A percentile compares a stretch with the other conserved stretches of the same genome.
These are phyloP conservation scores for Sherardia arvensis DNA, from an alignment of 257 asterid genomes.

Conservation along the genomic window DNA sequence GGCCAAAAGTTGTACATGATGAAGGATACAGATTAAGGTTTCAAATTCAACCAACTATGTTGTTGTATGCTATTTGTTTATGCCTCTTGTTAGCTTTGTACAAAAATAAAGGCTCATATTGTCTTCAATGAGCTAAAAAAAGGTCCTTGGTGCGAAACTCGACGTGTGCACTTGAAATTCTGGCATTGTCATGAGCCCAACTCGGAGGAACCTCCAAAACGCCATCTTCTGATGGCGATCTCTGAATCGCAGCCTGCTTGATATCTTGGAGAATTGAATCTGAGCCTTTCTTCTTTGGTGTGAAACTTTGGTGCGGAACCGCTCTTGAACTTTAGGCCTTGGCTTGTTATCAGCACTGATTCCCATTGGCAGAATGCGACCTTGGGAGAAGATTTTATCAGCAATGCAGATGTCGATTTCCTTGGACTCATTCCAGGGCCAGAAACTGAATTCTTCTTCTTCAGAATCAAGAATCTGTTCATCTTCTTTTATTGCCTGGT, in stretches of 20 bases:
- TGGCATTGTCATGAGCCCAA: conserved; percentile 64
- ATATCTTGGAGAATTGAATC: conserved; percentile 23
- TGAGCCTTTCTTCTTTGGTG: conserved; percentile 80
- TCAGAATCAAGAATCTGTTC: conserved; percentile 6
- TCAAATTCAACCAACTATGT: not conserved
- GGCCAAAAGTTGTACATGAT: conserved; percentile 56
- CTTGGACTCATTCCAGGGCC: conserved; percentile 19
- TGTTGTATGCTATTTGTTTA: not conserved
- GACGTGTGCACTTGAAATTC: conserved; percentile 50
- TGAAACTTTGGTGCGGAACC: conserved; percentile 40
- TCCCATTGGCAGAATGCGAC: conserved; percentile 55
- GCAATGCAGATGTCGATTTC: conserved; percentile 71
- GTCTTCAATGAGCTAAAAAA: conserved; percentile 8
- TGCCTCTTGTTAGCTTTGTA: not conserved
- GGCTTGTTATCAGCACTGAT: not conserved
- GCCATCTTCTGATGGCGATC: conserved; percentile 17
- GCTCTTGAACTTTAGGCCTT: conserved; percentile 28
- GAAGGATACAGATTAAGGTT: conserved; percentile 24
- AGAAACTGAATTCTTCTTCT: conserved; percentile 70
- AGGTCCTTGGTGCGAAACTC: conserved; percentile 24
- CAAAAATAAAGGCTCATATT: not conserved
- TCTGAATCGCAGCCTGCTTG: conserved; percentile 3
- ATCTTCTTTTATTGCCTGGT: conserved; percentile 13
- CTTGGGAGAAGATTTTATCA: conserved; percentile 65
- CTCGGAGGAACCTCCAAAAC: conserved; percentile 45